A percentile compares a stretch with the other conserved stretches of the same genome.
phyloP scores from a whole-genome alignment of 208 protist genomes.

The Wallacemonas sp. region DNA sequence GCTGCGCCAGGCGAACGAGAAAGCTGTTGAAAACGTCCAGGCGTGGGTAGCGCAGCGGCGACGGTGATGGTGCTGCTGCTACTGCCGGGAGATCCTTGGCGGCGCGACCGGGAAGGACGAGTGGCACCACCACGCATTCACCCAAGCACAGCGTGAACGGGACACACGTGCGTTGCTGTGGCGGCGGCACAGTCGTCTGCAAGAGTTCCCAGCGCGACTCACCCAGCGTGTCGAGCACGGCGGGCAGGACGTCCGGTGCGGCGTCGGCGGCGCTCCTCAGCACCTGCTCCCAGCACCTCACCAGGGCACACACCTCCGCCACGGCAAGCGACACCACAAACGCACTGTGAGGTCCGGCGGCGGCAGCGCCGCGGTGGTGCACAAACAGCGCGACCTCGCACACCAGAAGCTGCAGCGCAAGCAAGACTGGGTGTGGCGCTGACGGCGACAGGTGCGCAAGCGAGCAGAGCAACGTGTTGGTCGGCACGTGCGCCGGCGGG shows the following conservation, averaged over 20 bases:
- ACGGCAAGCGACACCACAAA: constrained; percentile 6
- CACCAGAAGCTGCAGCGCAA: constrained; percentile 19
- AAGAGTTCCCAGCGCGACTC: no score
- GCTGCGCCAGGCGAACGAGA: constrained; percentile 31
- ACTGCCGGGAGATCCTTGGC: no score
- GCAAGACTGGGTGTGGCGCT: constrained; percentile 16
- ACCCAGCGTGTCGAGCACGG: no score
- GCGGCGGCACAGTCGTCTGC: no score
- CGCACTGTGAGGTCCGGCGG: constrained; percentile 8
- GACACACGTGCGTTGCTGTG: no score
- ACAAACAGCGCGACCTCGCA: constrained; percentile 32
- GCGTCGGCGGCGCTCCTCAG: no score
- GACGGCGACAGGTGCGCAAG: not conserved
- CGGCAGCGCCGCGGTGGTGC: constrained; percentile 2
- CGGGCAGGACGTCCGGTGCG: no score
- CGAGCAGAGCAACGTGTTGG: not conserved
- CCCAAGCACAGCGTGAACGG: no score
- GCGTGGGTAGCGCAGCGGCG: constrained; percentile 14
- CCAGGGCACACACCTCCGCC: constrained; percentile 2
- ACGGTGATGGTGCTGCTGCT: no score
- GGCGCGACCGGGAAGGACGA: no score
- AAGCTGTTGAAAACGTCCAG: constrained; percentile 23
- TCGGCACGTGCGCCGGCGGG: not conserved
- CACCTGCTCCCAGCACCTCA: no score
- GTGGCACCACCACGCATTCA: no score